Evolutionary conservation across 2,329 filamentous ascomycete genomes (phyloP).

Genomic region (Orbilia brochopaga): DNA sequence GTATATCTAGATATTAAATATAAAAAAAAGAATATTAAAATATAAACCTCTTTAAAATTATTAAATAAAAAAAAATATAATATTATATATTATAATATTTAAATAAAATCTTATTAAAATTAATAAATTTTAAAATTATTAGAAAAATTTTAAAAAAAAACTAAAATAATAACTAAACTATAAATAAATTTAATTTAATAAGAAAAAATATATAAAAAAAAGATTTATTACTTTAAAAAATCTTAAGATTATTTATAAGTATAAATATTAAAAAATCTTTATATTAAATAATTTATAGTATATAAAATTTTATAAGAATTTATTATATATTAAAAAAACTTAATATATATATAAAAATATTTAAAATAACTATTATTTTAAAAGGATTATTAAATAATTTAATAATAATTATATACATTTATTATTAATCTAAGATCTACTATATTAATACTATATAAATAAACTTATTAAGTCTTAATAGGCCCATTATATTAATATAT

Average conservation of each 20-base stretch:
- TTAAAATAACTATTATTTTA: not conserved
- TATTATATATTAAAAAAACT: conserved; percentile 10
- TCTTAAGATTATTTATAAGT: not conserved
- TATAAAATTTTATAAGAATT: conserved; percentile 6
- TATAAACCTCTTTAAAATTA: too few species aligned
- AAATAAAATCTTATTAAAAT: too few species aligned
- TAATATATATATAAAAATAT: conserved; percentile 3
- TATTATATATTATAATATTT: too few species aligned
- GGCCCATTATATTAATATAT: not conserved
- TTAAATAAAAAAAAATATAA: too few species aligned
- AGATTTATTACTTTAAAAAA: not conserved
- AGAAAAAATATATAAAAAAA: not conserved
- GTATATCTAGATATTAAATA: too few species aligned
- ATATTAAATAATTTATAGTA: not conserved
- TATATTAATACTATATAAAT: too few species aligned
- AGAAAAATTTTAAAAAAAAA: not conserved
- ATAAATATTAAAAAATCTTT: conserved; percentile 3
- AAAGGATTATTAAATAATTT: not conserved
- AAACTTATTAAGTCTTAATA: not conserved
- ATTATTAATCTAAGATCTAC: not conserved
- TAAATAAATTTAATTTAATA: conserved; percentile 2
- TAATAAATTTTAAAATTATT: too few species aligned
- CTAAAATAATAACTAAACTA: too few species aligned
- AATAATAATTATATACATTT: conserved; percentile 3
- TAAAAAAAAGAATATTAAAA: too few species aligned